These are phyloP conservation scores for Phytophthora sojae DNA, from an alignment of 352 stramenopile genomes.

Conservation along the genomic window DNA sequence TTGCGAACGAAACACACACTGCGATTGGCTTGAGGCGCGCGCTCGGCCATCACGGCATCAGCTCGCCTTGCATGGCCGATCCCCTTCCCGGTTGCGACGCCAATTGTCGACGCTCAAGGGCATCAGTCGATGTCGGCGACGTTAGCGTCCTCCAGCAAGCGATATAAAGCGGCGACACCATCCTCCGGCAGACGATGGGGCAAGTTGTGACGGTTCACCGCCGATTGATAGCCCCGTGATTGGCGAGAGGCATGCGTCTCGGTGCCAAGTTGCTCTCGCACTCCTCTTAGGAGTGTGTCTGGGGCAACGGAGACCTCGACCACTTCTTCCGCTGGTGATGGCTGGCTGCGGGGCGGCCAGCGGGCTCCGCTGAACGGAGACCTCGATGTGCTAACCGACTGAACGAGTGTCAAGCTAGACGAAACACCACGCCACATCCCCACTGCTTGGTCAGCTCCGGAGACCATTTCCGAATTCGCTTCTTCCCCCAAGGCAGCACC, in stretches of 20 bases:
- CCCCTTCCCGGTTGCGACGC: constrained; percentile 23
- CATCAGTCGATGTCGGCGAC: constrained; percentile 7
- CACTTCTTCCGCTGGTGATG: constrained; percentile 42
- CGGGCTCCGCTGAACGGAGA: too few species aligned
- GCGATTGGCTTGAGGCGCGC: constrained; percentile 30
- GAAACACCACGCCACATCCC: neutral
- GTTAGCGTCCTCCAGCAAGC: constrained; percentile 11
- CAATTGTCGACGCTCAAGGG: constrained; percentile 17
- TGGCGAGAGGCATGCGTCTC: constrained; percentile 34
- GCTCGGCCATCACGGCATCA: constrained; percentile 30
- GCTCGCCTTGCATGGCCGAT: constrained; percentile 8
- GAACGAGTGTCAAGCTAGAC: neutral
- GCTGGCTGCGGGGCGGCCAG: constrained; percentile 20
- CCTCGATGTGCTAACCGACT: neutral
- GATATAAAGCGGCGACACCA: constrained; percentile 22
- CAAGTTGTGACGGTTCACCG: constrained; percentile 34
- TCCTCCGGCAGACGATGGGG: constrained; percentile 18
- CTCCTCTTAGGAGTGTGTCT: constrained; percentile 5
- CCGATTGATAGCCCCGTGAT: constrained; percentile 18
- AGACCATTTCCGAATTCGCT: constrained; percentile 34
- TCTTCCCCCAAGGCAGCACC: constrained; percentile 15
- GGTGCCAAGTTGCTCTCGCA: constrained; percentile 1
- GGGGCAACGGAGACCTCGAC: constrained; percentile 8
- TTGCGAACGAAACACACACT: too few species aligned
- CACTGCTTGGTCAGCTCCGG: constrained; percentile 21